Conservation (phyloP, 768 basidiomycete genomes). For the Trametes cubensis region DNA sequence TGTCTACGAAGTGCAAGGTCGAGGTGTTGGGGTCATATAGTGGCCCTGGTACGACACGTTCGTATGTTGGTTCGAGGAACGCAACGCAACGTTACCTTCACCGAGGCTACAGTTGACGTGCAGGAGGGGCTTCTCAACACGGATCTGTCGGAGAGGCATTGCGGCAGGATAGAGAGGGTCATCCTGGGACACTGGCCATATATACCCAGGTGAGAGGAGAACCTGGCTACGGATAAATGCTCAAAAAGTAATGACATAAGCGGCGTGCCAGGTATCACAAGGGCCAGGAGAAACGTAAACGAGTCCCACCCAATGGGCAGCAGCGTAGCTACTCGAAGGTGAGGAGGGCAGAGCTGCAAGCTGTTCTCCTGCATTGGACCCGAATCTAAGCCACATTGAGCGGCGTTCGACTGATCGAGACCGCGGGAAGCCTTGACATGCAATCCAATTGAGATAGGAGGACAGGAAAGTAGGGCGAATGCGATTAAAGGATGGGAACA, state of each 20-base stretch:
- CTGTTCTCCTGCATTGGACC: conserved; percentile 11
- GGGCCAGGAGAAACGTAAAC: conserved; percentile 16
- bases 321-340: conserved; percentile 1
- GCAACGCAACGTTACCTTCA: conserved; percentile 48
- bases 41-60: conserved; percentile 47
- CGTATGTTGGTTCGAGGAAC: neutral
- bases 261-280: conserved; percentile 18
- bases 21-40: conserved; percentile 58
- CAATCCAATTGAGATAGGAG: conserved; percentile 2
- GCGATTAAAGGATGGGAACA: conserved; percentile 17
- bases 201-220: neutral
- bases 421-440: conserved; percentile 5
- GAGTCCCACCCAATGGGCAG: conserved; percentile 14
- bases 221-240: conserved; percentile 12
- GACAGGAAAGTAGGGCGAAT: conserved; percentile 11
- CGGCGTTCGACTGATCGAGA: conserved; percentile 5
- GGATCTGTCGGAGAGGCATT: conserved; percentile 38
- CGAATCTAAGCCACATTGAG: conserved; percentile 12
- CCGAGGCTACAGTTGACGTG: conserved; percentile 55
- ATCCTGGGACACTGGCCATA: neutral
- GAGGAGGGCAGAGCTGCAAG: neutral
- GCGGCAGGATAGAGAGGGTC: neutral
- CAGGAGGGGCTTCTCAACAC: conserved; percentile 50
- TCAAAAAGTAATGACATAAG: conserved; percentile 20
- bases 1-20: conserved; percentile 71